phyloP scores from a whole-genome alignment of 139 green algal genomes.

The Gonium pectorale region DNA sequence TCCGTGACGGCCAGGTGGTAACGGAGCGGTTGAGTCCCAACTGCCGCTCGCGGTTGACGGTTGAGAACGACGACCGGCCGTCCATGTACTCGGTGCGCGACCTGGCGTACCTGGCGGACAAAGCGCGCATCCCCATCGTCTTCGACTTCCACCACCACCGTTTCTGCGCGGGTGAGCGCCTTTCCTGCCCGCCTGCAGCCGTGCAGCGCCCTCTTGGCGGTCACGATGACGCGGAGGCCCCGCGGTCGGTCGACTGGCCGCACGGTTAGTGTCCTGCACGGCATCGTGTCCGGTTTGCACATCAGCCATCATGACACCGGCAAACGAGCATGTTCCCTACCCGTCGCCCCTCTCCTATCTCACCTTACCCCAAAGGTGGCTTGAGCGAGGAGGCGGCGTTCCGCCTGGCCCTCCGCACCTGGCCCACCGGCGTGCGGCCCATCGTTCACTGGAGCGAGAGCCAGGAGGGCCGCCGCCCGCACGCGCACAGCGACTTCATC shows the following conservation, averaged over 20 bases:
- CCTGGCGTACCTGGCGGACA: slow-evolving; percentile 58
- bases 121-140: slow-evolving; percentile 67
- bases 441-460: slow-evolving; percentile 79
- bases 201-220: no score
- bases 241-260: no score
- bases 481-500: slow-evolving; percentile 77
- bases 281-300: no score
- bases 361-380: slow-evolving; percentile 53
- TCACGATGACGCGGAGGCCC: no score
- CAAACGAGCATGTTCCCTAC: no score
- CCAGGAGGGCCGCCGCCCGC: slow-evolving; percentile 63
- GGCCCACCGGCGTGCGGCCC: slow-evolving; percentile 70
- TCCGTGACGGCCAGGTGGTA: slow-evolving; percentile 42
- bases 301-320: no score
- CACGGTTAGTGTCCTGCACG: no score
- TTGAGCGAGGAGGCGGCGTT: slow-evolving; percentile 68
- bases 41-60: slow-evolving; percentile 68
- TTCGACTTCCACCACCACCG: slow-evolving; percentile 86
- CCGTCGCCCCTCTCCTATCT: no score
- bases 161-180: slow-evolving; percentile 43
- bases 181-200: no score
- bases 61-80: slow-evolving; percentile 81
- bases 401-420: slow-evolving; percentile 61
- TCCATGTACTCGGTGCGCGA: slow-evolving; percentile 64
- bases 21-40: slow-evolving; percentile 57